A percentile compares a stretch with the other conserved stretches of the same genome.
phyloP scores from a whole-genome alignment of 176 grass and related monocot genomes.

The maize (Zea mays) region DNA sequence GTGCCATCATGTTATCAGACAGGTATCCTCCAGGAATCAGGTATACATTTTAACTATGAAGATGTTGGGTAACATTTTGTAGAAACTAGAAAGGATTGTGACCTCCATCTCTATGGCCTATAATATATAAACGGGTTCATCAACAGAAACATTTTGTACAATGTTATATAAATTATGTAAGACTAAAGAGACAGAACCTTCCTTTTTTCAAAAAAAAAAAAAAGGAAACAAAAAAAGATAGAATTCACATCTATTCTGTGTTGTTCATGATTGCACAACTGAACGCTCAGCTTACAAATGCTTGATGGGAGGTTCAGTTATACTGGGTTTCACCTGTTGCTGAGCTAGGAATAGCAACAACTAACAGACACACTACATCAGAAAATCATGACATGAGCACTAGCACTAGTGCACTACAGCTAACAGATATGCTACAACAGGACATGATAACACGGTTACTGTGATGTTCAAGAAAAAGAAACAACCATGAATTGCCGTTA shows the following conservation, averaged over 20 bases:
- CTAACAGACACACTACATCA: neutral
- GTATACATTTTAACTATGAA: neutral
- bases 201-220: neutral
- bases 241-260: neutral
- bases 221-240: neutral
- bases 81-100: neutral
- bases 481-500: conserved; percentile 21
- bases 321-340: neutral
- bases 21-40: neutral
- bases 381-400: conserved; percentile 9
- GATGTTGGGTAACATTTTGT: neutral
- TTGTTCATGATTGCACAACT: neutral
- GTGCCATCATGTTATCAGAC: conserved; percentile 3
- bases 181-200: neutral
- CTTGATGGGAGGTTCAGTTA: neutral
- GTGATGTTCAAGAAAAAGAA: conserved; percentile 4
- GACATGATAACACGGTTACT: neutral
- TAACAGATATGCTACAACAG: neutral
- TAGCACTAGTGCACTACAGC: neutral
- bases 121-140: neutral
- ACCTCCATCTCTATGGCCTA: neutral
- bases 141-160: neutral
- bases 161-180: neutral
- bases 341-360: conserved; percentile 3
- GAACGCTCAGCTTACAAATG: neutral